Evolutionary conservation across 345 rosid species (phyloP), one percentile per base, ranked within the genome.

Genomic region (Ceriops tagal): DNA sequence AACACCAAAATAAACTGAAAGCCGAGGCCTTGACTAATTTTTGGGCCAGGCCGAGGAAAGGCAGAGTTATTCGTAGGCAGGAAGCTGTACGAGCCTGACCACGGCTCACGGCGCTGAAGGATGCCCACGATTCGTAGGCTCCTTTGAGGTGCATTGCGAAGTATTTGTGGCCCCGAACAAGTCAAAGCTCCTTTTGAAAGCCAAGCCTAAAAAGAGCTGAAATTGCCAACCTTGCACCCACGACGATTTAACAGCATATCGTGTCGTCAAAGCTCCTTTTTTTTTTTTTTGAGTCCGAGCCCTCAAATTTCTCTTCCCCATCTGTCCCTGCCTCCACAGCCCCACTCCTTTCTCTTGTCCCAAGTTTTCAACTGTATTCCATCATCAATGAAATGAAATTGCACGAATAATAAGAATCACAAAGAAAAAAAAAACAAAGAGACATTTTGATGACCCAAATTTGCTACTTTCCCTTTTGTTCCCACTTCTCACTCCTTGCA

Each of bases 281-380:
- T 24, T 24, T 24, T 0, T 24, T 30, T 28, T 37, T 43, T 16
- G 5, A 22, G 49, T 43, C 49, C 49, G 1, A 43, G 49, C 49
- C 13, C 49, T 43, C 49, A 43, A 43, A 43, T 43, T 56, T 24
- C 30, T 24, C 11, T 55, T 55, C 28, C 59, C 10, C 1, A 26
- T 55, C 59, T 55, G 67, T n/a, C 37, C 15, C 22, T 19, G 55
- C 8, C 30, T 52, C 51, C 24, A 16, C 56, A 62, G 58, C 70
- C 61, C 61, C 71, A 49, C 26, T 28, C 63, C 77, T 76, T 78
- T 71, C 79, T 66, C 83, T 78, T 64, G 70, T 82, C 84, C 63
- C 82, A 66, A 68, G 70, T 73, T 31, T 69, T 70, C 73, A 71
- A 49, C 66, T 71, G 71, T 69, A 53, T 72, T 64, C 46, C 46